Evolutionary conservation across 2,329 filamentous ascomycete genomes (phyloP).

Genomic region (Nothophoma quercina): DNA sequence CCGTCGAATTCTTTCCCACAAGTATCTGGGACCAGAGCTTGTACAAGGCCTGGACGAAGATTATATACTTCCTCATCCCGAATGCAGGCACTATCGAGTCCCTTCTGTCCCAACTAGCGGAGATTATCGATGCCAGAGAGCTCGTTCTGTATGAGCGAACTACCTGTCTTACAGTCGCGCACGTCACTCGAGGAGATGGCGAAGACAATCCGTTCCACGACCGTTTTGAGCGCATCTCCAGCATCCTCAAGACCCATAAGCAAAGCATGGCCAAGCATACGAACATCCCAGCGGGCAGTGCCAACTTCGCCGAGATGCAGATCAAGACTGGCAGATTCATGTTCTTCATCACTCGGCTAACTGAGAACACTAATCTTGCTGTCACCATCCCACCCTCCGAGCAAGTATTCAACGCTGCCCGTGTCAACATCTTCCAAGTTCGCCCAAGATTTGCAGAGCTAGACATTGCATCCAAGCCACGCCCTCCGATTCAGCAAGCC

Average conservation of each 20-base stretch:
- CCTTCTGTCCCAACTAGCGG: constrained; percentile 81
- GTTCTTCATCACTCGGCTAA: constrained; percentile 94
- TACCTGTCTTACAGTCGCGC: constrained; percentile 95
- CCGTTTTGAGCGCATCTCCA: constrained; percentile 92
- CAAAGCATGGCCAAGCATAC: constrained; percentile 78
- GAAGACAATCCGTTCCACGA: constrained; percentile 86
- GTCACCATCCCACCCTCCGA: constrained; percentile 91
- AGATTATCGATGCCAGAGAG: constrained; percentile 90
- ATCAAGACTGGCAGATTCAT: constrained; percentile 84
- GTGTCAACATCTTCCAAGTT: constrained; percentile 88
- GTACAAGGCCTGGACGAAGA: constrained; percentile 97
- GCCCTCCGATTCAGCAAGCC: constrained; percentile 47
- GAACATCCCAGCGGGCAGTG: constrained; percentile 79
- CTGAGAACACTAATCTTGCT: constrained; percentile 96
- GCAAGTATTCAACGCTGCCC: constrained; percentile 86
- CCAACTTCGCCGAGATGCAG: constrained; percentile 82
- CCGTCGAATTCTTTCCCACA: constrained; percentile 85
- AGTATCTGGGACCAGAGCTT: constrained; percentile 99
- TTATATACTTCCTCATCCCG: constrained; percentile 97
- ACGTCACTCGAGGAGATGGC: constrained; percentile 79
- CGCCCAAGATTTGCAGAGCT: constrained; percentile 78
- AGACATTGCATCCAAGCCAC: constrained; percentile 55
- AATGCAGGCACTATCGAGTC: constrained; percentile 88
- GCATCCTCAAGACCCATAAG: constrained; percentile 99
- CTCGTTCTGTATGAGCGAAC: constrained; percentile 94